Percentiles rank a stretch among this genome's conserved stretches.
phyloP scores from a whole-genome alignment of 768 basidiomycete species.

The Auricularia auricula-judae region DNA sequence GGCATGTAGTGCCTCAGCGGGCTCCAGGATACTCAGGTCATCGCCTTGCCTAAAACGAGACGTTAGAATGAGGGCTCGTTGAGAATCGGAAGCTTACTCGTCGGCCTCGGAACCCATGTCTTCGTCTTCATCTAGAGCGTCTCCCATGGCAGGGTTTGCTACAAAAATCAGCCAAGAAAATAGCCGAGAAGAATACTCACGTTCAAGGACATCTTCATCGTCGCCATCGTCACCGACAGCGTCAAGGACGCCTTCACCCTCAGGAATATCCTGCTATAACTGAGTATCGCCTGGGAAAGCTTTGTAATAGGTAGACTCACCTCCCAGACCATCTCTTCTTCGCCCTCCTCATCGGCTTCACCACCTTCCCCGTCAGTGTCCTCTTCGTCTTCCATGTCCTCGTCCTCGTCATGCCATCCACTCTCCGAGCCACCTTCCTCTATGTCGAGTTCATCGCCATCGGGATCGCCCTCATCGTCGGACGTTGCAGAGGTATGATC shows the following conservation, averaged over 20 bases:
- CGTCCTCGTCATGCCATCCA: constrained; percentile 16
- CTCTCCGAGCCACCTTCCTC: constrained; percentile 48
- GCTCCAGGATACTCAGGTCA: constrained; percentile 29
- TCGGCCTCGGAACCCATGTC: constrained; percentile 58
- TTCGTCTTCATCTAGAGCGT: constrained; percentile 49
- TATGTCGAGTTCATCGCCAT: constrained; percentile 45
- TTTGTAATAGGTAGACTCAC: constrained; percentile 19
- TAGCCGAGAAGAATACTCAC: not conserved
- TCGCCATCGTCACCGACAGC: constrained; percentile 21
- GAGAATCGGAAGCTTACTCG: constrained; percentile 31
- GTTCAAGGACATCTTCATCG: constrained; percentile 22
- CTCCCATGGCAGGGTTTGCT: constrained; percentile 25
- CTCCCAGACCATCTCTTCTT: constrained; percentile 45
- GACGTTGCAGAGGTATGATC: constrained; percentile 64
- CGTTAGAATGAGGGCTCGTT: too few relatives aligned
- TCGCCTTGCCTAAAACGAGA: constrained; percentile 25
- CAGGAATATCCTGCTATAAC: constrained; percentile 21
- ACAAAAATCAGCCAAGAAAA: not conserved
- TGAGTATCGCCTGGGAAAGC: not conserved
- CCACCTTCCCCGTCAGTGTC: constrained; percentile 32
- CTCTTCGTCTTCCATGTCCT: constrained; percentile 38
- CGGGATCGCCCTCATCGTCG: constrained; percentile 38
- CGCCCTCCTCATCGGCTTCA: constrained; percentile 35
- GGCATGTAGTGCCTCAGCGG: constrained; percentile 20
- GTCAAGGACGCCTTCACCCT: constrained; percentile 21